Conservation (phyloP, 75 land plant species). For the Pseudotsuga menziesii region DNA sequence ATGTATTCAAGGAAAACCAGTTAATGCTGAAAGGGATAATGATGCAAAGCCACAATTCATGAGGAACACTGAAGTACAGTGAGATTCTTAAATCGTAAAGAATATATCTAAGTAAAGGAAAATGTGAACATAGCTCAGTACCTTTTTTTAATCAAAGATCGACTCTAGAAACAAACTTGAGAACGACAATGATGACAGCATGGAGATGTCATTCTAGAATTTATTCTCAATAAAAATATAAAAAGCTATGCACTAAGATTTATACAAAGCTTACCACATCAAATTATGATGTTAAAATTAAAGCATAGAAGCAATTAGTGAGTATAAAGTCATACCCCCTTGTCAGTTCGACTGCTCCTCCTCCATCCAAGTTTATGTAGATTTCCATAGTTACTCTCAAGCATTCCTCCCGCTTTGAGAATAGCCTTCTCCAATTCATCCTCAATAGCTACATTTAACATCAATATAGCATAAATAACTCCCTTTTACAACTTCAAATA, state of each 20-base stretch:
- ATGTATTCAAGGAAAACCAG: background rate
- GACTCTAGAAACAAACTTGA: background rate
- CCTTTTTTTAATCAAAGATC: background rate
- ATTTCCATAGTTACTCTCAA: conserved; percentile 80
- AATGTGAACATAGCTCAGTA: background rate
- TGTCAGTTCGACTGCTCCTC: conserved; percentile 97
- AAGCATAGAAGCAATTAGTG: background rate
- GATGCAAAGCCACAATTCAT: background rate
- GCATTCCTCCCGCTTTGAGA: conserved; percentile 91
- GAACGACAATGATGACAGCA: background rate
- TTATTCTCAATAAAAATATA: background rate
- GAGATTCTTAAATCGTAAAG: no score
- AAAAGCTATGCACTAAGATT: background rate
- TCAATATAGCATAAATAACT: background rate
- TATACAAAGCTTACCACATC: background rate
- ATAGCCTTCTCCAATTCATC: conserved; percentile 83
- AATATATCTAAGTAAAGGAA: background rate
- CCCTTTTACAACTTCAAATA: background rate
- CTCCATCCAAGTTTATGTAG: conserved; percentile 80
- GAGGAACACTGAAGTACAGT: background rate
- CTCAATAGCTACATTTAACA: conserved; percentile 76
- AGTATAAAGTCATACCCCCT: conserved; percentile 64
- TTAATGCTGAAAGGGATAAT: background rate
- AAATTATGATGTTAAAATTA: no score
- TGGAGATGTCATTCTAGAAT: background rate